phyloP scores from a whole-genome alignment of 2,329 filamentous ascomycete genomes.

The Chrysoporthe puriensis region DNA sequence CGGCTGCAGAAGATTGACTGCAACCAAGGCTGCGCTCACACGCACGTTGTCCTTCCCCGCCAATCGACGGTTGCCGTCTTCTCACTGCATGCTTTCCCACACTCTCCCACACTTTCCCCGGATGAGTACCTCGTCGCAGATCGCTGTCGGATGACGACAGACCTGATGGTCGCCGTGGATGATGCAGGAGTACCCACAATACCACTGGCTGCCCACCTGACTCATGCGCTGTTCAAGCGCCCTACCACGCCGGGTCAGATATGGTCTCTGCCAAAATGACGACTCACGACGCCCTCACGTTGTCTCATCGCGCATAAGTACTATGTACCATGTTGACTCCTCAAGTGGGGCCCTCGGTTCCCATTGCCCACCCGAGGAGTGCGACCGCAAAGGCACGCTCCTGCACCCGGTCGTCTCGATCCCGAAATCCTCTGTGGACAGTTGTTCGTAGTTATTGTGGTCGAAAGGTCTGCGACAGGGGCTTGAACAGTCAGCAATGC shows the following conservation, averaged over 20 bases:
- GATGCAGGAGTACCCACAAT: not conserved
- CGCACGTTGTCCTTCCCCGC: not conserved
- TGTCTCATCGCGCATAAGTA: constrained; percentile 20
- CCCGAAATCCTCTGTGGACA: not conserved
- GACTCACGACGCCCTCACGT: constrained; percentile 29
- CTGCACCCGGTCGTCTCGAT: not conserved
- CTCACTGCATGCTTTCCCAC: not conserved
- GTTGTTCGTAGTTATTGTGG: not conserved
- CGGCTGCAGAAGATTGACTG: not conserved
- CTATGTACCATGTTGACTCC: not conserved
- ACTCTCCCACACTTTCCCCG: constrained; percentile 13
- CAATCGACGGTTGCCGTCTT: not conserved
- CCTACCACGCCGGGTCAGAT: constrained; percentile 16
- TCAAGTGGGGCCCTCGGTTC: not conserved
- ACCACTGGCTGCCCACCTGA: not conserved
- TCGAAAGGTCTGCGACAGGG: not conserved
- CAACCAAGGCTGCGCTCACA: not conserved
- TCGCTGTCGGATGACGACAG: constrained; percentile 27
- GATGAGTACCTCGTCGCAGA: constrained; percentile 8
- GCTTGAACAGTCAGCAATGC: not conserved
- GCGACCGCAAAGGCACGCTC: not conserved
- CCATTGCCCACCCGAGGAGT: no score
- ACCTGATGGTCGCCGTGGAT: not conserved
- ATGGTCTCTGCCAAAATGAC: constrained; percentile 20
- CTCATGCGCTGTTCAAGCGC: constrained; percentile 1